These are phyloP conservation scores for Ganoderma lingzhi DNA, from an alignment of 1,284 basidiomycete genomes.

Conservation along the genomic window DNA sequence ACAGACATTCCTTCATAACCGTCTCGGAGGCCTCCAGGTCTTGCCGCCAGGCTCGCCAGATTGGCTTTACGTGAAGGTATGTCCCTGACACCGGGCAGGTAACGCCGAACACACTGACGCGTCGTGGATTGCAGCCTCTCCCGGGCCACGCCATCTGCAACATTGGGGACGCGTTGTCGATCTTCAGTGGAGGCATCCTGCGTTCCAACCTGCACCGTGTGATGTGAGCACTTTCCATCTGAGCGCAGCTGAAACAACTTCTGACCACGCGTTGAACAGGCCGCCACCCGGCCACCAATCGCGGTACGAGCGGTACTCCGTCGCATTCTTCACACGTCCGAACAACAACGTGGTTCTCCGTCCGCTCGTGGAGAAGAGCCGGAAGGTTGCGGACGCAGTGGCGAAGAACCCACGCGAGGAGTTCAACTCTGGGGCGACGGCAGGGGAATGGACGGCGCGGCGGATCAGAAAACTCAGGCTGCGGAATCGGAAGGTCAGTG, in stretches of 20 bases:
- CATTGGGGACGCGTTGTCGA: constrained; percentile 45
- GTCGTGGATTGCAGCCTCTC: constrained; percentile 39
- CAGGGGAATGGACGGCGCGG: constrained; percentile 57
- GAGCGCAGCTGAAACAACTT: constrained; percentile 4
- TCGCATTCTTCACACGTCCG: constrained; percentile 49
- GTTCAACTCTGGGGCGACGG: constrained; percentile 51
- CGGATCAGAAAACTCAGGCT: constrained; percentile 55
- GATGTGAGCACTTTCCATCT: constrained; percentile 36
- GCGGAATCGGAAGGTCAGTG: constrained; percentile 49
- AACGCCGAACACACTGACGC: constrained; percentile 7
- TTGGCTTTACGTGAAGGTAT: constrained; percentile 52
- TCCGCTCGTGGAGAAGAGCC: constrained; percentile 53
- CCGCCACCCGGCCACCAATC: constrained; percentile 45
- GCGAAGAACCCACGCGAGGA: constrained; percentile 42
- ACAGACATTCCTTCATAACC: constrained; percentile 45
- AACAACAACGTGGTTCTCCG: constrained; percentile 42
- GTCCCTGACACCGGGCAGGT: constrained; percentile 21
- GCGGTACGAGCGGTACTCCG: constrained; percentile 43
- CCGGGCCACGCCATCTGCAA: constrained; percentile 49
- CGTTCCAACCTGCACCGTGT: constrained; percentile 47
- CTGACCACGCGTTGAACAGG: constrained; percentile 28
- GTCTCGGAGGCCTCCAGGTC: constrained; percentile 54
- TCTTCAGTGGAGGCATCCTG: constrained; percentile 50
- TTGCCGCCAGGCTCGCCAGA: constrained; percentile 44
- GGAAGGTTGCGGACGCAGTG: constrained; percentile 51